Base-by-base conservation (phyloP, 768 basidiomycete genomes). In the Rhodotorula paludigena region DNA sequence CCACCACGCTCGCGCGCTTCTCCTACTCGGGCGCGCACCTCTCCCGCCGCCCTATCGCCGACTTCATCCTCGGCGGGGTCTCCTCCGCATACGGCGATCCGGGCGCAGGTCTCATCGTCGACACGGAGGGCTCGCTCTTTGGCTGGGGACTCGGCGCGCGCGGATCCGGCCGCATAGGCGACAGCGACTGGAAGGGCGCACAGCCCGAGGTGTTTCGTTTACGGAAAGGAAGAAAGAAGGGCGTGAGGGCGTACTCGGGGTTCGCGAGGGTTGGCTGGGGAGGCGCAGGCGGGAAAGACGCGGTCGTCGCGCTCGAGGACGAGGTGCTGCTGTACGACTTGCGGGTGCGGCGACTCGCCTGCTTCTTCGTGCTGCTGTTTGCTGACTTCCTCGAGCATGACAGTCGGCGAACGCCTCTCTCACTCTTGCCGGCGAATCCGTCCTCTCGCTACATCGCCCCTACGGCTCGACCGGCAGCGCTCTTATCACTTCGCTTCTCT, bases 261-360 rank as follows among this genome's bases (percentile, higher is more conserved):
- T 39, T 68, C 21, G 58, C 60, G 16, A 42, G 63, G 25, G 66
- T 72, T 12, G 33, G 18, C 25, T 72, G 57, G 25, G 63, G 63
- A 11, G 68, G 68, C 0, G 33, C 30, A 51, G 36, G 55, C 4
- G 60, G 66, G 44, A 49, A 14, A 3, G 60, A 55, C 10, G 66
- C 71, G 15, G 61, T 72, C 5, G 66, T 72, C 12, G 71, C 47
- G 32, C 0, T 63, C 18, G 66, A 72, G 47, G 64, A 72, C n/a
- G 57, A 60, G 39, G 66, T 72, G 33, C 32, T 66, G 35, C 53
- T 72, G 39, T 68, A 68, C 35, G 71, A 72, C n/a, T 32, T 72
- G 12, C 39, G 71, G 10, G 59, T 63, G 49, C 28, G 61, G 58
- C 36, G 20, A 1, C 8, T 14, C 52, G 28, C 7, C 7, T 5